Evolutionary conservation across 179 eudicot genomes (phyloP).

Genomic region (Nepenthes alata): DNA sequence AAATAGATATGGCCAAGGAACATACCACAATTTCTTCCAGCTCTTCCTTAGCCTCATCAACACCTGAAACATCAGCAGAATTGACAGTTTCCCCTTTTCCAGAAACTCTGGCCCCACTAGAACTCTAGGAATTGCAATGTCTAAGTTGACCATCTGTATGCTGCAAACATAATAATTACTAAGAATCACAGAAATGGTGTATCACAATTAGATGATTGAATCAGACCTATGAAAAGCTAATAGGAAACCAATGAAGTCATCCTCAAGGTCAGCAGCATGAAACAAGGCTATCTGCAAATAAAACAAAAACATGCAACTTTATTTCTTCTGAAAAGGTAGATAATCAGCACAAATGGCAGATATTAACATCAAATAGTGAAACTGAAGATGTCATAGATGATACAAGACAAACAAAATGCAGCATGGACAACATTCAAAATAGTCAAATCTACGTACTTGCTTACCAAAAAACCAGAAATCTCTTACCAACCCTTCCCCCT

Average conservation of each 20-base stretch:
- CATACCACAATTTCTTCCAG: conserved; percentile 95
- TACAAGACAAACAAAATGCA: too few relatives aligned
- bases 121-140: conserved; percentile 62
- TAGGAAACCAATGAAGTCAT: conserved; percentile 60
- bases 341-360: too few relatives aligned
- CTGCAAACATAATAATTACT: conserved; percentile 22
- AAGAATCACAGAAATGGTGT: background rate
- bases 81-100: conserved; percentile 68
- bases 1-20: background rate
- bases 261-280: conserved; percentile 70
- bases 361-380: too few relatives aligned
- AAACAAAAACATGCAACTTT: background rate
- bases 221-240: conserved; percentile 79
- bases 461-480: too few relatives aligned
- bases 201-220: background rate
- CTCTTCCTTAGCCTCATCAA: conserved; percentile 97
- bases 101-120: conserved; percentile 62
- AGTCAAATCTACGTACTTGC: too few relatives aligned
- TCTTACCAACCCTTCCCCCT: too few relatives aligned
- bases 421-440: too few relatives aligned
- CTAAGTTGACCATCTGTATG: conserved; percentile 64
- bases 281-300: conserved; percentile 65
- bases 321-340: too few relatives aligned
- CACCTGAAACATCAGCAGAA: conserved; percentile 96
- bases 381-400: too few relatives aligned